Percentiles rank a stretch among this genome's conserved stretches.
Evolutionary conservation across 176 grass and related monocot species (phyloP).

Genomic region (Dendrocalamus sinicus): DNA sequence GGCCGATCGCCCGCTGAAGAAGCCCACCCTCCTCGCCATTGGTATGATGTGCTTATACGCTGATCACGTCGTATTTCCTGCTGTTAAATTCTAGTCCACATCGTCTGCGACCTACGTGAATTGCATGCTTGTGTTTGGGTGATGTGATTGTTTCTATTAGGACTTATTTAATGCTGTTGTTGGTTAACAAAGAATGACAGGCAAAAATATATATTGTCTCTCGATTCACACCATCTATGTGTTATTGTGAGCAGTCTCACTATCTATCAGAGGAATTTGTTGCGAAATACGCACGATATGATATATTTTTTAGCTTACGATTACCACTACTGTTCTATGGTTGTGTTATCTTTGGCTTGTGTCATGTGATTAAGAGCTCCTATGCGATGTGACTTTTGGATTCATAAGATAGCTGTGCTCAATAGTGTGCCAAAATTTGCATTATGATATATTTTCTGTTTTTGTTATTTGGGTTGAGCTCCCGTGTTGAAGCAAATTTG

Average conservation of each 20-base stretch:
- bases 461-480: neutral
- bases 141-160: neutral
- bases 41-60: conserved; percentile 44
- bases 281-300: neutral
- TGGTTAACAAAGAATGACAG: neutral
- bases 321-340: neutral
- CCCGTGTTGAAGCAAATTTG: neutral
- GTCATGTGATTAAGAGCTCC: conserved; percentile 1
- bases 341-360: neutral
- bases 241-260: neutral
- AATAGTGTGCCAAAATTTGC: neutral
- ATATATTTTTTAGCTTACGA: neutral
- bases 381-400: neutral
- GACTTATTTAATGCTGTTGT: neutral
- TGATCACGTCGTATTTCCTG: neutral
- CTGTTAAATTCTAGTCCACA: neutral
- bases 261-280: neutral
- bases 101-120: neutral
- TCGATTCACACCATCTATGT: neutral
- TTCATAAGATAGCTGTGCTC: neutral
- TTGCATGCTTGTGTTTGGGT: neutral
- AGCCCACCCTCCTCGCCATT: conserved; percentile 90
- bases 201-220: neutral
- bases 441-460: neutral
- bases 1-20: conserved; percentile 86